Percentiles rank a stretch among this genome's conserved stretches.
Conservation (phyloP, 2,329 filamentous ascomycete genomes). For the Penicillium griseofulvum region DNA sequence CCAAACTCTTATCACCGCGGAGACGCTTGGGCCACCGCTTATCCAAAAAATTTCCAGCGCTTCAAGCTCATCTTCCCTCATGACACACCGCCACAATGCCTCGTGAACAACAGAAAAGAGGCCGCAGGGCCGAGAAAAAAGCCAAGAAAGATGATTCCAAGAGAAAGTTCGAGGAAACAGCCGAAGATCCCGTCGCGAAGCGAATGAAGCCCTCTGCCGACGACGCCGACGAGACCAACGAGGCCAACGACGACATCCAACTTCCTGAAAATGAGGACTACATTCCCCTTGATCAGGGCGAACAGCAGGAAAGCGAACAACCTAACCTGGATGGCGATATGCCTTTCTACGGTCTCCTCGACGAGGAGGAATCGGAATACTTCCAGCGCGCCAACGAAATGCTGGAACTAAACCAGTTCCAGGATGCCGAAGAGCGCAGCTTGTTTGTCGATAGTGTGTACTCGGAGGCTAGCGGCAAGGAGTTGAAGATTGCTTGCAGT, state of each 20-base stretch:
- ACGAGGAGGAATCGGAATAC: constrained; percentile 91
- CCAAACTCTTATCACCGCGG: constrained; percentile 24
- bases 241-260: constrained; percentile 15
- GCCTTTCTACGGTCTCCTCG: constrained; percentile 89
- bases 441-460: constrained; percentile 79
- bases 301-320: constrained; percentile 23
- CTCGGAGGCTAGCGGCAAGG: constrained; percentile 82
- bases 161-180: constrained; percentile 35
- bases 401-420: constrained; percentile 86
- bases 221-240: constrained; percentile 15
- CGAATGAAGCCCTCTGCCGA: constrained; percentile 36
- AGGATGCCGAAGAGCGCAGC: constrained; percentile 67
- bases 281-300: constrained; percentile 35
- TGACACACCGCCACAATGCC: constrained; percentile 37
- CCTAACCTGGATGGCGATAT: constrained; percentile 50
- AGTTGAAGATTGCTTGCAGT: constrained; percentile 92
- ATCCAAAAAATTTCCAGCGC: constrained; percentile 33
- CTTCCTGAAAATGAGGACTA: constrained; percentile 33
- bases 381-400: constrained; percentile 87
- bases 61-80: constrained; percentile 3
- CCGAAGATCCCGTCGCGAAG: constrained; percentile 37
- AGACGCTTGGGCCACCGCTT: constrained; percentile 40
- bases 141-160: constrained; percentile 39
- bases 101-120: constrained; percentile 48
- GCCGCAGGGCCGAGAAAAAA: constrained; percentile 45